Percentiles rank a stretch among this genome's conserved stretches.
These are phyloP conservation scores for Gloeopeniophorella convolvens DNA, from an alignment of 768 basidiomycete genomes.

Conservation along the genomic window DNA sequence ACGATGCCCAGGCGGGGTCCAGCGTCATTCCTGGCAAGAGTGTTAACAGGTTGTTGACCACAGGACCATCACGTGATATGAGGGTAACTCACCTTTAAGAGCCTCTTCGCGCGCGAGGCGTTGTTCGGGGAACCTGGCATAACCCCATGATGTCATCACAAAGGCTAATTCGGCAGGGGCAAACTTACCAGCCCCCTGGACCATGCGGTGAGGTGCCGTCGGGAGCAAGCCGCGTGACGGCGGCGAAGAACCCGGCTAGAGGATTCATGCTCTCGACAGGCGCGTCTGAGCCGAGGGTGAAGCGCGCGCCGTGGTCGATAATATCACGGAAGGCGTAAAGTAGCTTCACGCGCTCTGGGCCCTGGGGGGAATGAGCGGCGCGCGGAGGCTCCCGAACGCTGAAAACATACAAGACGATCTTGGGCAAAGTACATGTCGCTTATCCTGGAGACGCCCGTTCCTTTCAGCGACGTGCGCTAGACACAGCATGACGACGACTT, in stretches of 20 bases:
- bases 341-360: conserved; percentile 74
- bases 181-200: conserved; percentile 66
- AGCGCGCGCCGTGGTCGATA: conserved; percentile 53
- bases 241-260: conserved; percentile 81
- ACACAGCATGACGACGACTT: conserved; percentile 27
- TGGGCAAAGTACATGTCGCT: conserved; percentile 91
- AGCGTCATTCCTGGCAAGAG: conserved; percentile 67
- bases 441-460: conserved; percentile 37
- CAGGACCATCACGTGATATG: neutral
- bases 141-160: neutral
- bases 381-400: neutral
- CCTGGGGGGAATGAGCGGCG: conserved; percentile 35
- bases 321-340: conserved; percentile 84
- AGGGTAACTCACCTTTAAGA: conserved; percentile 46
- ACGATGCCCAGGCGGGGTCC: conserved; percentile 82
- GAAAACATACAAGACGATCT: conserved; percentile 55
- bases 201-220: conserved; percentile 78
- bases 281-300: conserved; percentile 83
- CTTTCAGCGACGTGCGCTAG: conserved; percentile 4
- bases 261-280: conserved; percentile 88
- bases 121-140: conserved; percentile 73
- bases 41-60: neutral
- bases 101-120: conserved; percentile 71
- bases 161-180: neutral
- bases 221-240: conserved; percentile 65